Conservation (phyloP, 169 alveolate species). For the Miamiensis avidus region DNA sequence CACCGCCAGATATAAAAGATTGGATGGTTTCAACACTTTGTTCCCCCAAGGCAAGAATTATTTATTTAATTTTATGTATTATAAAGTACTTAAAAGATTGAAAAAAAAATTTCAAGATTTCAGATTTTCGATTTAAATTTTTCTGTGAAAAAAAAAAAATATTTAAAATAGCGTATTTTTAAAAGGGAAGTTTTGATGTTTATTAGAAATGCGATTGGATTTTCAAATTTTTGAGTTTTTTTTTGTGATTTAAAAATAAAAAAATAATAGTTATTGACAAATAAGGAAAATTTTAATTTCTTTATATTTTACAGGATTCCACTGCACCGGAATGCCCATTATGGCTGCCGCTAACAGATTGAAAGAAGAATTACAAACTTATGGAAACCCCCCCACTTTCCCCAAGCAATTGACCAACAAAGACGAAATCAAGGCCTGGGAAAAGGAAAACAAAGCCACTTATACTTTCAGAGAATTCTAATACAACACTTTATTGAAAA, state of each 20-base stretch:
- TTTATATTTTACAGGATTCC: constrained; percentile 85
- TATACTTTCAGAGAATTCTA: constrained; percentile 47
- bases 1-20: constrained; percentile 94
- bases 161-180: no score
- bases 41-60: constrained; percentile 91
- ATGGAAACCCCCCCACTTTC: constrained; percentile 70
- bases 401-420: constrained; percentile 46
- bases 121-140: no score
- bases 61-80: no score
- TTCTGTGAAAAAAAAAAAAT: no score
- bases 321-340: constrained; percentile 99
- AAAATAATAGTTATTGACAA: no score
- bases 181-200: no score
- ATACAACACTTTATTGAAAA: constrained; percentile 89
- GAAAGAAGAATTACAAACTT: constrained; percentile 79
- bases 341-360: constrained; percentile 96
- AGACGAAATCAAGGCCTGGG: constrained; percentile 14
- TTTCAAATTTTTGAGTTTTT: no score
- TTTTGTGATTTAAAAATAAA: no score
- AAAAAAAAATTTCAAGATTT: no score
- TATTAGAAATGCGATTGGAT: no score
- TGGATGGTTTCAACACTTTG: constrained; percentile 93
- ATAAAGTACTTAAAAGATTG: no score
- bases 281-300: no score
- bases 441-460: constrained; percentile 28